phyloP scores from a whole-genome alignment of 345 rosid species.

The Hirschfeldia incana region DNA sequence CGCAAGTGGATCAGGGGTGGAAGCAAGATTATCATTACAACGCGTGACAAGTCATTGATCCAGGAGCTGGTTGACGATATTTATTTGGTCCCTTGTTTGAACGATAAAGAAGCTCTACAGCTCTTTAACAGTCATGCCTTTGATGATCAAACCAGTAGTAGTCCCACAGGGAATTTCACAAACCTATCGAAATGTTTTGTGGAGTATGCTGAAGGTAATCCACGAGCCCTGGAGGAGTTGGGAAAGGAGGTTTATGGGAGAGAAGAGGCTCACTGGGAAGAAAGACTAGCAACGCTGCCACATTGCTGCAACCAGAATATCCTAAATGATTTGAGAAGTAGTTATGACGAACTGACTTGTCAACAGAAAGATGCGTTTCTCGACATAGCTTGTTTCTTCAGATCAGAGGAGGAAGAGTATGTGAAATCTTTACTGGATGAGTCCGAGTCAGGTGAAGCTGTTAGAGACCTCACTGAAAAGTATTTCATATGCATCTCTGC shows the following conservation, averaged over 20 bases:
- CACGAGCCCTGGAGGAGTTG: constrained; percentile 38
- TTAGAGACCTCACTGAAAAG: constrained; percentile 17
- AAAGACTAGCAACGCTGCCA: constrained; percentile 4
- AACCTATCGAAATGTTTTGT: not conserved
- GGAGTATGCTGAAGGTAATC: constrained; percentile 12
- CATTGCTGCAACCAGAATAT: constrained; percentile 8
- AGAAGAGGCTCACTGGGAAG: constrained; percentile 13
- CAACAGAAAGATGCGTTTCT: constrained; percentile 28
- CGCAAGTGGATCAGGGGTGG: not conserved
- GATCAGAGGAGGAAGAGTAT: not conserved
- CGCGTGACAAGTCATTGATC: constrained; percentile 17
- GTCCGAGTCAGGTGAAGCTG: not conserved
- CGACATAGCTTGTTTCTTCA: constrained; percentile 44
- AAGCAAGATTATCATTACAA: not conserved
- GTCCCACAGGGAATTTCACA: not conserved
- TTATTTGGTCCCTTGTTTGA: constrained; percentile 10
- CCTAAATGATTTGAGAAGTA: not conserved
- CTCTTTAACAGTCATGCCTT: constrained; percentile 23
- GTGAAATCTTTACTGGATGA: constrained; percentile 6
- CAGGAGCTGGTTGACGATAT: not conserved
- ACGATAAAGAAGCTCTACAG: not conserved
- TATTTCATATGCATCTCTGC: constrained; percentile 18
- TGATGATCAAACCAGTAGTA: not conserved
- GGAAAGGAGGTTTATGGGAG: constrained; percentile 22
- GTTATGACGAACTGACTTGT: not conserved